Conservation (phyloP, 257 asterid species). For the Solanum phureja region DNA sequence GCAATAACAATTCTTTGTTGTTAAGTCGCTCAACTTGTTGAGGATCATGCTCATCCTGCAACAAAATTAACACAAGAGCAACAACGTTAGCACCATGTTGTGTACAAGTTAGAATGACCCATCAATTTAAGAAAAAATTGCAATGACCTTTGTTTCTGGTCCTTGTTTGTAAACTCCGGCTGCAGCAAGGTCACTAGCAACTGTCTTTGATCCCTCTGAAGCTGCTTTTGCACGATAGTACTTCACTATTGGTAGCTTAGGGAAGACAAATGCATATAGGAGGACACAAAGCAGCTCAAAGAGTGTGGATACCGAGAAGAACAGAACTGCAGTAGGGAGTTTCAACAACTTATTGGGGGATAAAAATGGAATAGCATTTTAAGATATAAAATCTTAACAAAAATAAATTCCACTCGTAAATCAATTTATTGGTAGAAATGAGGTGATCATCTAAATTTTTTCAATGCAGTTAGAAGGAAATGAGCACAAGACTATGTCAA, state of each 20-base stretch:
- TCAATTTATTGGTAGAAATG: background rate
- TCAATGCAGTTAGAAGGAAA: background rate
- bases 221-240: slow-evolving; percentile 34
- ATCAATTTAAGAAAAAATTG: background rate
- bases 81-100: background rate
- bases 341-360: background rate
- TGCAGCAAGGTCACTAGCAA: slow-evolving; percentile 33
- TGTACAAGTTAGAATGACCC: background rate
- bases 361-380: background rate
- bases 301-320: slow-evolving; percentile 20
- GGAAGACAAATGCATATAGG: slow-evolving; percentile 28
- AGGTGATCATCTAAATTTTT: background rate
- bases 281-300: slow-evolving; percentile 36
- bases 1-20: slow-evolving; percentile 22
- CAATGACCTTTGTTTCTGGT: background rate
- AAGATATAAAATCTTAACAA: background rate
- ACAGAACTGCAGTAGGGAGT: slow-evolving; percentile 22
- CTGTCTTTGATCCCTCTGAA: slow-evolving; percentile 37
- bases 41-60: slow-evolving; percentile 10
- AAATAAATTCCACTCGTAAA: background rate
- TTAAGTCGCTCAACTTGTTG: slow-evolving; percentile 16
- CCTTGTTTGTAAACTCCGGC: slow-evolving; percentile 11
- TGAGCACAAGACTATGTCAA: background rate
- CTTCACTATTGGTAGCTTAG: slow-evolving; percentile 31
- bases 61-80: background rate